These are phyloP conservation scores for Penicillium vulpinum DNA, from an alignment of 2,329 filamentous ascomycete genomes.

Conservation along the genomic window DNA sequence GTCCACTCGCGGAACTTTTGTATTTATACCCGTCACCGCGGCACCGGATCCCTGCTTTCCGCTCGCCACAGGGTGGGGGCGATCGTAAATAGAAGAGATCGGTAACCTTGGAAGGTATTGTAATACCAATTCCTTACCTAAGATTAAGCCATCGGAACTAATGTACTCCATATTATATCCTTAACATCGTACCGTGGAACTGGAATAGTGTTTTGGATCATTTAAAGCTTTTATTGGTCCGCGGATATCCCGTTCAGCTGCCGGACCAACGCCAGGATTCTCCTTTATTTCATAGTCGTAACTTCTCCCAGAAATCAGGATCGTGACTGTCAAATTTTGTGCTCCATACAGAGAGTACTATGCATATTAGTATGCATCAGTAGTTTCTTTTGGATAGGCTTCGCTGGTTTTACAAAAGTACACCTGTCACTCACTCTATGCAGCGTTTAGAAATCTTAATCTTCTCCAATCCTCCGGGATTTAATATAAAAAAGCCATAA, in stretches of 20 bases:
- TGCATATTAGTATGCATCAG: not conserved
- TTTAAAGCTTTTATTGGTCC: constrained; percentile 17
- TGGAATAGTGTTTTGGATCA: not conserved
- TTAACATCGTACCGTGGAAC: constrained; percentile 15
- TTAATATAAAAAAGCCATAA: not conserved
- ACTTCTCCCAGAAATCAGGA: too few species aligned
- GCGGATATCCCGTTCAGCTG: constrained; percentile 16
- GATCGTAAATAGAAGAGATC: constrained; percentile 6
- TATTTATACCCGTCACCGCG: constrained; percentile 39
- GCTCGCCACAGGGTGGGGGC: constrained; percentile 24
- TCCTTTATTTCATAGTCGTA: too few species aligned
- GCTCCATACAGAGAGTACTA: not conserved
- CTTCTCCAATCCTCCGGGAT: not conserved
- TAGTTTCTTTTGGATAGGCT: not conserved
- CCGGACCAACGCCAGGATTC: constrained; percentile 6
- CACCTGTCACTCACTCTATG: not conserved
- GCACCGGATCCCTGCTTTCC: constrained; percentile 37
- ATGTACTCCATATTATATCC: constrained; percentile 10
- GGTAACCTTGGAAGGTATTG: too few species aligned
- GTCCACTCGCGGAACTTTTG: constrained; percentile 13
- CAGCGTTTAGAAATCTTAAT: not conserved
- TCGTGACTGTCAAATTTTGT: not conserved
- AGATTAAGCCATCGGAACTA: too few species aligned
- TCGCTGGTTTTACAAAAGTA: constrained; percentile 5
- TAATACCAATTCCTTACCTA: not conserved